These are phyloP conservation scores for Papiliotrema laurentii DNA, from an alignment of 1,284 basidiomycete genomes.

Conservation along the genomic window DNA sequence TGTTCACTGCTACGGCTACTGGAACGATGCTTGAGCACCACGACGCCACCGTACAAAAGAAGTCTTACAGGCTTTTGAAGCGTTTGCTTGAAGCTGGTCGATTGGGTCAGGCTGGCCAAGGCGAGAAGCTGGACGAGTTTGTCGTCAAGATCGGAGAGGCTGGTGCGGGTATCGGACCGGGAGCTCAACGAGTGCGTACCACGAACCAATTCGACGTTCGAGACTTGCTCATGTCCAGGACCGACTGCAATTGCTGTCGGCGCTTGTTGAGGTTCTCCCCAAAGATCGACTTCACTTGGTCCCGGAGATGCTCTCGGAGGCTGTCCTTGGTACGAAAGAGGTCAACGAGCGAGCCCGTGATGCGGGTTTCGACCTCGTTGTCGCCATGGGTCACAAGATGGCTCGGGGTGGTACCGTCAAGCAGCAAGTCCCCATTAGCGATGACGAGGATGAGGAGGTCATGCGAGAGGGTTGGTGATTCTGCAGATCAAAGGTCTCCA, in stretches of 20 bases:
- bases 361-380: conserved; percentile 85
- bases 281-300: conserved; percentile 74
- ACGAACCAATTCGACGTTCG: too few relatives aligned
- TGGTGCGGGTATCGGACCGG: conserved; percentile 66
- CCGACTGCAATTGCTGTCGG: conserved; percentile 70
- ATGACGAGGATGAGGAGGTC: conserved; percentile 65
- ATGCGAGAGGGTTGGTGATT: conserved; percentile 51
- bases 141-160: conserved; percentile 57
- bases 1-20: conserved; percentile 56
- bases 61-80: conserved; percentile 82
- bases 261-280: conserved; percentile 69
- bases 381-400: conserved; percentile 94
- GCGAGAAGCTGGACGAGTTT: conserved; percentile 55
- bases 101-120: conserved; percentile 48
- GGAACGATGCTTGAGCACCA: conserved; percentile 52
- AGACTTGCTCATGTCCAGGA: conserved; percentile 55
- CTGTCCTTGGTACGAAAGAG: conserved; percentile 96
- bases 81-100: conserved; percentile 65
- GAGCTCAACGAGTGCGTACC: conserved; percentile 82
- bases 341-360: conserved; percentile 87
- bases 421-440: conserved; percentile 45
- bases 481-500: not conserved
- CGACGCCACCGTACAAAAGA: conserved; percentile 91
- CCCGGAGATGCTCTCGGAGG: conserved; percentile 87
- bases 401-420: conserved; percentile 76